phyloP scores from a whole-genome alignment of 2,329 filamentous ascomycete species.

The Zelopaecilomyces penicillatus region DNA sequence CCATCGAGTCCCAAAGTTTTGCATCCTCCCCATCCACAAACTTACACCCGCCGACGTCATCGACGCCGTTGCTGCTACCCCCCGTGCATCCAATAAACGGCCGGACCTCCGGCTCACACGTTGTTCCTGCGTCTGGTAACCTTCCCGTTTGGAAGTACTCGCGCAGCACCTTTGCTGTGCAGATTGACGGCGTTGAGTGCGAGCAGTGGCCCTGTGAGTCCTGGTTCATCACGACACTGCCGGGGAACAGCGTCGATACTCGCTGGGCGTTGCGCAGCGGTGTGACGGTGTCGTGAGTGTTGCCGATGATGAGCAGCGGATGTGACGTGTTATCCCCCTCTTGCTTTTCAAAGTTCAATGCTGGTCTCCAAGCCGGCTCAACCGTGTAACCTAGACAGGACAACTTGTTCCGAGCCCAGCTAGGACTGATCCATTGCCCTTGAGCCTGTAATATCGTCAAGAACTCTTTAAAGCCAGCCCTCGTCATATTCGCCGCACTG shows the following conservation, averaged over 20 bases:
- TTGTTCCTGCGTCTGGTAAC: slow-evolving; percentile 10
- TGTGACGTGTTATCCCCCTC: slow-evolving; percentile 9
- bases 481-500: slow-evolving; percentile 3
- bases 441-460: slow-evolving; percentile 6
- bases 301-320: slow-evolving; percentile 10
- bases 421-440: slow-evolving; percentile 9
- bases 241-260: slow-evolving; percentile 12
- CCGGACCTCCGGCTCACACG: slow-evolving; percentile 10
- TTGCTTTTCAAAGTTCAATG: slow-evolving; percentile 1
- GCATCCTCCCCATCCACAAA: slow-evolving; percentile 4
- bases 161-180: slow-evolving; percentile 10
- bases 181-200: slow-evolving; percentile 6
- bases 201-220: slow-evolving; percentile 15
- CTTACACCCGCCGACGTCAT: neutral
- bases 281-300: slow-evolving; percentile 30
- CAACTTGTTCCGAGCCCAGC: slow-evolving; percentile 10
- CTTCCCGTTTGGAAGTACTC: slow-evolving; percentile 14
- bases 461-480: slow-evolving; percentile 10
- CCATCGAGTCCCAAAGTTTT: slow-evolving; percentile 4
- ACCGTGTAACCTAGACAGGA: slow-evolving; percentile 8
- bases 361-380: slow-evolving; percentile 10
- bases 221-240: slow-evolving; percentile 15
- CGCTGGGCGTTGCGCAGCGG: slow-evolving; percentile 27
- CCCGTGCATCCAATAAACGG: slow-evolving; percentile 6
- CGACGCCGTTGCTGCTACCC: neutral